Evolutionary conservation across 192 early-diverging fungal species (phyloP), one percentile per base, ranked within the genome.

Genomic region (Funneliformis mosseae): DNA sequence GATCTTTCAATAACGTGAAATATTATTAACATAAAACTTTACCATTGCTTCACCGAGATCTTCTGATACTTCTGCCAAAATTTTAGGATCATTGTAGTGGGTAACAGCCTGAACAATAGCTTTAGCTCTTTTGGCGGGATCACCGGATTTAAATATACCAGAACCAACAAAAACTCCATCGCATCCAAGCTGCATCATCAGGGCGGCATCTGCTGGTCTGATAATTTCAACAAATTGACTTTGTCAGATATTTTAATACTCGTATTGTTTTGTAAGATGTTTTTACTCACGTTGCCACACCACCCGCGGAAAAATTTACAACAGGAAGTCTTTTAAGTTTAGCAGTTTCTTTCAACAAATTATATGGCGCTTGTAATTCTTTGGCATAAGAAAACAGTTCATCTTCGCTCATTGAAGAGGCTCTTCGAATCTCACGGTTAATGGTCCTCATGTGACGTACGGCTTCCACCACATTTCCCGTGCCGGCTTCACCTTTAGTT

Each of bases 161-260:
- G 96, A 97, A 62, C 96, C 96, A 63, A 99, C 97, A 89, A 99
- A 97, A 79, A 95, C 97, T 88, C 98, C 98, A 87, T 98, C 96
- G 87, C 96, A 95, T 59, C 98, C 98, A 62, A 98, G 89, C 89
- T 98, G 96, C 97, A 99, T 99, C 97, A 99, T 98, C 81, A 99
- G 81, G 14, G 96, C 98, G 72, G 97, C 98, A 90, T 99, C 98
- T 33, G 97, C 97, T 38, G 98, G 98, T 46, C 78, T 79, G 41
- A 45, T 39, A 12, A 75, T 59, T 14, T 60, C 10, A 60, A 21
- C 5, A 60, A 41, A 28, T 21, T 14, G 3, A 55, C 14, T 55
- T 55, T 21, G 18, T 55, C 18, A 5, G 14, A 33, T 33, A 33
- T 33, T n/a, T 33, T 33, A 33, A 14, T 16, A 55, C 5, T 55